phyloP scores from a whole-genome alignment of 768 basidiomycete species.

The Trametes coccinea region DNA sequence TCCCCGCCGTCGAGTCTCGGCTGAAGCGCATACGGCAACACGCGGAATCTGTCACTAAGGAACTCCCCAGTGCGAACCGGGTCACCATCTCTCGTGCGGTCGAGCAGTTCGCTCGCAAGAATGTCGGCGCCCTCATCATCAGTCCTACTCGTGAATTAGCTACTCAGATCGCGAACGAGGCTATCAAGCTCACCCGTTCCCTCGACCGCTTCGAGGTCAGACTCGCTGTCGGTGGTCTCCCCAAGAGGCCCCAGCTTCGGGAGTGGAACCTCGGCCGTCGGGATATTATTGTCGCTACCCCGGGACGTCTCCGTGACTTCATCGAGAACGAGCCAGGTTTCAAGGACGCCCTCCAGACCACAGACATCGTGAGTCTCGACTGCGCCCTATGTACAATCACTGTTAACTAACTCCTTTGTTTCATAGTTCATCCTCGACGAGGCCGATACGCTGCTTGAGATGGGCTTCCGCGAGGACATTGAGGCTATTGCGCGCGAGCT shows the following conservation, averaged over 20 bases:
- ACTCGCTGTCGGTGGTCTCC: conserved; percentile 76
- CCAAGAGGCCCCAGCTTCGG: conserved; percentile 63
- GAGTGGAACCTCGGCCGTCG: conserved; percentile 63
- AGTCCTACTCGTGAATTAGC: conserved; percentile 91
- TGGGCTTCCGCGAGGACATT: conserved; percentile 91
- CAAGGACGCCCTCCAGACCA: conserved; percentile 48
- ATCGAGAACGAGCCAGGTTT: conserved; percentile 61
- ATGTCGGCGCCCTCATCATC: conserved; percentile 77
- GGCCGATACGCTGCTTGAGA: conserved; percentile 86
- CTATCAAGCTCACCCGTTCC: conserved; percentile 60
- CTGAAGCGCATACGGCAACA: conserved; percentile 54
- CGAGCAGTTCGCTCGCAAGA: conserved; percentile 41
- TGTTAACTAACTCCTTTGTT: background rate
- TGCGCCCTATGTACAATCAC: background rate
- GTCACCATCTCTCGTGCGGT: conserved; percentile 35
- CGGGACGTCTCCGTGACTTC: conserved; percentile 82
- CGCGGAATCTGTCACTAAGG: conserved; percentile 40
- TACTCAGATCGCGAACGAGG: conserved; percentile 86
- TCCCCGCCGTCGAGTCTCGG: conserved; percentile 83
- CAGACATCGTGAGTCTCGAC: conserved; percentile 54
- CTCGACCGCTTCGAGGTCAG: conserved; percentile 67
- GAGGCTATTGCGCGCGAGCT: conserved; percentile 66
- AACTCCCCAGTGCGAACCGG: conserved; percentile 40
- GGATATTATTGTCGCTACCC: conserved; percentile 88
- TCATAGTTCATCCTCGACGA: conserved; percentile 86